Evolutionary conservation across 1,284 basidiomycete genomes (phyloP).

Genomic region (Ceratobasidium sp.): DNA sequence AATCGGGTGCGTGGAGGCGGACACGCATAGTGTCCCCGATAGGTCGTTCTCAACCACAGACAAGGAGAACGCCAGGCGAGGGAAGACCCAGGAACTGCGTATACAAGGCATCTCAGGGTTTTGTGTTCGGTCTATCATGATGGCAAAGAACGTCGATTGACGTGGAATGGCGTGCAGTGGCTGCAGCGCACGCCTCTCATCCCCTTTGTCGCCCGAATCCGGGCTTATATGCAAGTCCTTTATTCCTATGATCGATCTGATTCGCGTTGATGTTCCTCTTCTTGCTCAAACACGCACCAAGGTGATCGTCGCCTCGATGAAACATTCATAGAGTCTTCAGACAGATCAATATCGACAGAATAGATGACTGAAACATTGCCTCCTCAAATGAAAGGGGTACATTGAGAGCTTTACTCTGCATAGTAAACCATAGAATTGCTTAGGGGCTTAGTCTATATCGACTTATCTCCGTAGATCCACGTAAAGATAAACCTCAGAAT

Average conservation of each 20-base stretch:
- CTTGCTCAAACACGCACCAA: constrained; percentile 34
- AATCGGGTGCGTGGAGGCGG: constrained; percentile 7
- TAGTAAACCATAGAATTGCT: too few species aligned
- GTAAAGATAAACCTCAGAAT: too few species aligned
- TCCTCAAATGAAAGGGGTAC: constrained; percentile 22
- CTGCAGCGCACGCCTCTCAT: background rate
- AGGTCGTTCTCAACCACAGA: constrained; percentile 23
- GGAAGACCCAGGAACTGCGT: constrained; percentile 11
- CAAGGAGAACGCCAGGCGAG: constrained; percentile 4
- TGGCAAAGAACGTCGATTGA: too few species aligned
- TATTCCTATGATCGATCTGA: constrained; percentile 40
- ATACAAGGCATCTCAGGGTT: background rate
- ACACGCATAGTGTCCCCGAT: constrained; percentile 9
- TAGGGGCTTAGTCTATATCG: too few species aligned
- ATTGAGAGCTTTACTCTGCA: too few species aligned
- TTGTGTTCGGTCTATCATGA: background rate
- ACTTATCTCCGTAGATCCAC: too few species aligned
- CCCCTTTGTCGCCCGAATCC: constrained; percentile 31
- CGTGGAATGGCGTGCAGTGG: too few species aligned
- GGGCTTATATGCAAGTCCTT: constrained; percentile 27
- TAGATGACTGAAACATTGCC: constrained; percentile 25
- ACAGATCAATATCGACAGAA: constrained; percentile 4
- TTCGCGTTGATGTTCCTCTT: background rate
- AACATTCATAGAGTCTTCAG: constrained; percentile 1
- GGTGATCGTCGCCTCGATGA: constrained; percentile 34